These are phyloP conservation scores for Stropharia rugosoannulata DNA, from an alignment of 768 basidiomycete genomes.

Conservation along the genomic window DNA sequence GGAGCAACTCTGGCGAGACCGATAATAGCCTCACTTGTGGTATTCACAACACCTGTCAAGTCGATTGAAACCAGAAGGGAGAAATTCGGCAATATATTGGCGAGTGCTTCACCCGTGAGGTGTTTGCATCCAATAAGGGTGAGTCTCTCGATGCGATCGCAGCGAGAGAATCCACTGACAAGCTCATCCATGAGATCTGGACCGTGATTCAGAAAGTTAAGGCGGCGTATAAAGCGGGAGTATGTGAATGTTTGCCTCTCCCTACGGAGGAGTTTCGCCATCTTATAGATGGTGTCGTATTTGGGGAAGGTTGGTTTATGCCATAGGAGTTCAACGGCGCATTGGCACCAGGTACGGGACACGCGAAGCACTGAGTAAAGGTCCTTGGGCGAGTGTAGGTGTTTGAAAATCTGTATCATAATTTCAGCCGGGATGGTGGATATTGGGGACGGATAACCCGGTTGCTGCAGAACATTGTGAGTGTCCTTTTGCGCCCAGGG, in stretches of 20 bases:
- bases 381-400: slow-evolving; percentile 73
- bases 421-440: slow-evolving; percentile 84
- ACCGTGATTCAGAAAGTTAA: slow-evolving; percentile 82
- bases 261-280: slow-evolving; percentile 68
- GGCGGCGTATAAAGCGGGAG: slow-evolving; percentile 81
- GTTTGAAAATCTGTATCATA: slow-evolving; percentile 88
- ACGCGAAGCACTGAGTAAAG: slow-evolving; percentile 77
- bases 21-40: slow-evolving; percentile 69
- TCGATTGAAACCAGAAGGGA: slow-evolving; percentile 86
- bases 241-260: slow-evolving; percentile 83
- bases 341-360: slow-evolving; percentile 92
- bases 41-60: slow-evolving; percentile 68
- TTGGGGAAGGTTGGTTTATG: slow-evolving; percentile 80
- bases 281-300: slow-evolving; percentile 68
- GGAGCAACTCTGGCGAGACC: slow-evolving; percentile 69
- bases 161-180: slow-evolving; percentile 68
- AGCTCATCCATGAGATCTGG: slow-evolving; percentile 70
- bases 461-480: slow-evolving; percentile 15
- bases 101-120: slow-evolving; percentile 64
- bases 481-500: slow-evolving; percentile 54
- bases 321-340: slow-evolving; percentile 94
- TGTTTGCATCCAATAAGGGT: slow-evolving; percentile 79
- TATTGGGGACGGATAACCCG: slow-evolving; percentile 52
- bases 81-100: slow-evolving; percentile 64
- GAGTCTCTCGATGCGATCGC: slow-evolving; percentile 83